Conservation (phyloP, 2,329 filamentous ascomycete genomes). For the Fusarium tjaetaba region DNA sequence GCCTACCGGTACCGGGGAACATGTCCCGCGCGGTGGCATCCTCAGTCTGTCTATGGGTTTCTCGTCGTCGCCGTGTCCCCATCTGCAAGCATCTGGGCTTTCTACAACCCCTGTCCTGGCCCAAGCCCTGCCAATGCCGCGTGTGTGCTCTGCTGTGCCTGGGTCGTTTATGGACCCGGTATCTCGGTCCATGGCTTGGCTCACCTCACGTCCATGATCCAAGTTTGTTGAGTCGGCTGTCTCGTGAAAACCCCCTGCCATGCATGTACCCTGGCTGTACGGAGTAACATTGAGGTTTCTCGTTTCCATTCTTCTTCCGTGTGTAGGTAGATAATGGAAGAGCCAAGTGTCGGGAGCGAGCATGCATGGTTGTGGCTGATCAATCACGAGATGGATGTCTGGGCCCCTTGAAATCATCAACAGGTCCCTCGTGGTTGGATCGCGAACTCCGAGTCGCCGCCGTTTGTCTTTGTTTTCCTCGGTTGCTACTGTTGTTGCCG, state of each 20-base stretch:
- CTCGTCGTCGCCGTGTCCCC: slow-evolving; percentile 16
- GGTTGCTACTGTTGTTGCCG: slow-evolving; percentile 7
- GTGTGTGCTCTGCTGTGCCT: slow-evolving; percentile 26
- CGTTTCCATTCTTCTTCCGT: slow-evolving; percentile 7
- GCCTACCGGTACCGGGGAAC: slow-evolving; percentile 31
- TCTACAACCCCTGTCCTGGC: slow-evolving; percentile 12
- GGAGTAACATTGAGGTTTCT: not conserved
- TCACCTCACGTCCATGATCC: slow-evolving; percentile 17
- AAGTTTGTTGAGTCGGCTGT: slow-evolving; percentile 18
- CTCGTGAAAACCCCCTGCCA: not conserved
- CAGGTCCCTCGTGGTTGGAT: slow-evolving; percentile 29
- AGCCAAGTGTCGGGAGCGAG: slow-evolving; percentile 20
- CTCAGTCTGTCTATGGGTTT: slow-evolving; percentile 7
- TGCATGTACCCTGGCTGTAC: not conserved
- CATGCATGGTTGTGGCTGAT: slow-evolving; percentile 7
- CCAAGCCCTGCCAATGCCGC: slow-evolving; percentile 29
- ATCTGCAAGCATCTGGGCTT: slow-evolving; percentile 24
- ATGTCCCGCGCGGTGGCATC: slow-evolving; percentile 19
- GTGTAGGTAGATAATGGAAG: not conserved
- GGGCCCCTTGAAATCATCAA: slow-evolving; percentile 9
- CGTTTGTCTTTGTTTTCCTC: slow-evolving; percentile 12
- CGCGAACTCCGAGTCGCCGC: slow-evolving; percentile 30
- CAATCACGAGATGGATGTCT: slow-evolving; percentile 23
- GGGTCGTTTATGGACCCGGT: slow-evolving; percentile 26
- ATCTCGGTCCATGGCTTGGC: slow-evolving; percentile 31